Base-by-base conservation (phyloP, 2,329 filamentous ascomycete genomes). In the Neurospora crassa region DNA sequence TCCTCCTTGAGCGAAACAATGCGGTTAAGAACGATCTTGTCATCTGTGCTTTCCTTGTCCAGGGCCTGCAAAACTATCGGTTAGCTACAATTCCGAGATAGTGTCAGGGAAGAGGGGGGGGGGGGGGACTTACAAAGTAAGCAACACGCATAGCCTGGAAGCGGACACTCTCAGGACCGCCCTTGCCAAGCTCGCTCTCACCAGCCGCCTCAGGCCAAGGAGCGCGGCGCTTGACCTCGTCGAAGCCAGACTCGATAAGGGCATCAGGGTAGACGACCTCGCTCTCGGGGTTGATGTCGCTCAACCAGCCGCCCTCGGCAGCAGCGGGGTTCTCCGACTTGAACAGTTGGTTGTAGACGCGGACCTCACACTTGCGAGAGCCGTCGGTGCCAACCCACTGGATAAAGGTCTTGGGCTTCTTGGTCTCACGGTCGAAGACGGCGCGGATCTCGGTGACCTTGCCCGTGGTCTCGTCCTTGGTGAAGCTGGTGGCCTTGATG, bases 1-100 rank as follows among this genome's bases (percentile, higher is more conserved):
- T 96, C 93, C 81, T 97, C 94, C 84, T 97, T 97, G 78, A 97
- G 81, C 68, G 91, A 92, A 29, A 98, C 94, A 77, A 98, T 97
- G 69, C 93, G 88, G 83, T 98, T 98, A 40, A 98, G 83, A 68
- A 98, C 88, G 74, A 97, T 85, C 80, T 91, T 92, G n/a, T 93
- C 92, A 41, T 89, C 88, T 0, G 89, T 91, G 72, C 89, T 92
- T 77, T 97, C 93, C 68, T 87, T 88, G 79, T 97, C 94, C 80
- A 96, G 85, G 73, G 84, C 89, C 89, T 86, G 20, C 5, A 5
- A n/a, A 2, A 40, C 43, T 20, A 5, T 34, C 5, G 34, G 67
- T 73, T 69, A 72, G 70, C 40, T 16, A 34, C 1, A 24, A 8
- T 18, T 20, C 2, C 1, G 20, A 29, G 6, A 53, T 53, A 29